phyloP scores from a whole-genome alignment of 106 monocot genomes.

The Narthecium ossifragum region DNA sequence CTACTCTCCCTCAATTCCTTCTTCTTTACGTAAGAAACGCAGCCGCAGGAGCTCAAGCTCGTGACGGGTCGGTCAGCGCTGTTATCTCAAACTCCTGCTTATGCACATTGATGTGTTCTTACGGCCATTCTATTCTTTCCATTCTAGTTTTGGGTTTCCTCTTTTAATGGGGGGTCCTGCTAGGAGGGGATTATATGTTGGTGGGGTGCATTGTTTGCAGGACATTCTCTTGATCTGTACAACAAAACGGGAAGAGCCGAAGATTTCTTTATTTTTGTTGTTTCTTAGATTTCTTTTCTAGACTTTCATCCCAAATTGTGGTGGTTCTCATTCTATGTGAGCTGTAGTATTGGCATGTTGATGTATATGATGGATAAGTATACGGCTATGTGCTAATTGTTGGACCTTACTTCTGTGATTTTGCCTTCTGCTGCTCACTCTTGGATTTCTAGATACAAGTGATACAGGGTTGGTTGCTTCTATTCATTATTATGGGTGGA shows the following conservation, averaged over 20 bases:
- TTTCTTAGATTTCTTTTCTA: background rate
- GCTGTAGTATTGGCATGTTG: background rate
- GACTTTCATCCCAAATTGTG: background rate
- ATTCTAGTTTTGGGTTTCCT: background rate
- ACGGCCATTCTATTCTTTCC: background rate
- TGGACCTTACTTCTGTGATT: background rate
- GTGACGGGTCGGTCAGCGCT: conserved; percentile 1
- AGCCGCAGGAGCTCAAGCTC: background rate
- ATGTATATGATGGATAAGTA: conserved; percentile 1
- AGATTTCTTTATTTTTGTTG: background rate
- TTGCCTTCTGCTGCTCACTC: too few relatives aligned
- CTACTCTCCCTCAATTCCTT: conserved; percentile 6
- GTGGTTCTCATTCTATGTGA: background rate
- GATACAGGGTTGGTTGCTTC: too few relatives aligned
- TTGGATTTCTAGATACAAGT: too few relatives aligned
- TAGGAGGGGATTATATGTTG: background rate
- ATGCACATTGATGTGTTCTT: background rate
- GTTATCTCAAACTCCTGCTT: background rate
- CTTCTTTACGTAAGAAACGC: background rate
- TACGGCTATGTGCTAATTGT: background rate
- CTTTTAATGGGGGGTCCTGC: background rate
- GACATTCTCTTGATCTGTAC: background rate
- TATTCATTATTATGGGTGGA: too few relatives aligned
- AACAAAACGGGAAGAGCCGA: background rate
- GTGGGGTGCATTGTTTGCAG: conserved; percentile 5